Evolutionary conservation across 169 alveolate species (phyloP).

Genomic region (Plasmodium falciparum): DNA sequence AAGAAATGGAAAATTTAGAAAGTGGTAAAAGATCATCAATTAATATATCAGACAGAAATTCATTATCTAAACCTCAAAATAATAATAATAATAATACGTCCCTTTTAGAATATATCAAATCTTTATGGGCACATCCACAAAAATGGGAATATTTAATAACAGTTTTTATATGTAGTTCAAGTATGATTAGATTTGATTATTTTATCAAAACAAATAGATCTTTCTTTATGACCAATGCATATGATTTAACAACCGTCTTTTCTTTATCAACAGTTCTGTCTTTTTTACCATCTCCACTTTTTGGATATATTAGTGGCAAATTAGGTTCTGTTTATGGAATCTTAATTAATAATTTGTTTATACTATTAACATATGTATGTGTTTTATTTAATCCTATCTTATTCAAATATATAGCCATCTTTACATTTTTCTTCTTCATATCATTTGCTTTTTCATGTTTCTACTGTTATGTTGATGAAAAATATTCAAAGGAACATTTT

Average conservation of each 20-base stretch:
- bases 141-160: conserved; percentile 70
- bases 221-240: conserved; percentile 16
- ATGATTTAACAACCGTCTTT: conserved; percentile 54
- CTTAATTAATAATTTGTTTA: conserved; percentile 30
- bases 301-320: conserved; percentile 69
- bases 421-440: conserved; percentile 38
- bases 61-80: neutral
- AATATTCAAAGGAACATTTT: conserved; percentile 63
- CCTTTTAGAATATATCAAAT: neutral
- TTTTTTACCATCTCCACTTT: conserved; percentile 64
- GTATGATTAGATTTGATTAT: conserved; percentile 73
- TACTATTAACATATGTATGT: conserved; percentile 29
- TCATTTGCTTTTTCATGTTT: conserved; percentile 56
- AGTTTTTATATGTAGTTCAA: conserved; percentile 59
- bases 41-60: neutral
- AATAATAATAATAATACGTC: neutral
- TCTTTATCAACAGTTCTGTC: conserved; percentile 60
- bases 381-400: conserved; percentile 33
- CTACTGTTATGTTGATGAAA: conserved; percentile 69
- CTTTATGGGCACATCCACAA: conserved; percentile 65
- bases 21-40: neutral
- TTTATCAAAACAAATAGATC: conserved; percentile 65
- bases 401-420: conserved; percentile 17
- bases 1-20: conserved; percentile 31
- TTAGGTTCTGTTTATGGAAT: conserved; percentile 57